Evolutionary conservation across 495 filamentous ascomycete genomes (phyloP).

Genomic region (Amniculicola lignicola): DNA sequence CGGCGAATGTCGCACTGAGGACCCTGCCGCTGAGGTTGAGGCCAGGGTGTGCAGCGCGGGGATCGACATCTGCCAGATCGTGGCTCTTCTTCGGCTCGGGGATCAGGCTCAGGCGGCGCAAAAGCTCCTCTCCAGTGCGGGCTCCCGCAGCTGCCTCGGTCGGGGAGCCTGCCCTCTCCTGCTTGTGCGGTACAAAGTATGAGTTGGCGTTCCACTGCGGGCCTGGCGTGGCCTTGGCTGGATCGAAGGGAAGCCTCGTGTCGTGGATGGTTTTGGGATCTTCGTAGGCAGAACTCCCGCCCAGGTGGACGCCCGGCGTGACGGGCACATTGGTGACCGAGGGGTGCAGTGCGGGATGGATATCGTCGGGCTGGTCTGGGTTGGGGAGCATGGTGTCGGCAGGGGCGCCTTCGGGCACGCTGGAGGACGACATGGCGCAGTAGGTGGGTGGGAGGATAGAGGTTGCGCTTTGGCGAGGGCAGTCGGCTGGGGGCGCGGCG

Average conservation of each 20-base stretch:
- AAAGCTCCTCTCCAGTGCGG: constrained; percentile 56
- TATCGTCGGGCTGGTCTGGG: constrained; percentile 1
- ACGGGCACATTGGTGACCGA: constrained; percentile 38
- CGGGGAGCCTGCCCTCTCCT: constrained; percentile 37
- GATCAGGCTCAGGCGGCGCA: constrained; percentile 61
- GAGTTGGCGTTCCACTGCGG: constrained; percentile 39
- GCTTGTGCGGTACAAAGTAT: constrained; percentile 26
- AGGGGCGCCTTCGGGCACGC: neutral
- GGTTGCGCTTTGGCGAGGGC: neutral
- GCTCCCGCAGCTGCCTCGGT: constrained; percentile 52
- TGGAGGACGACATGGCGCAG: neutral
- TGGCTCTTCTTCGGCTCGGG: constrained; percentile 43
- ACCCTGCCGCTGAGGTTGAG: constrained; percentile 74
- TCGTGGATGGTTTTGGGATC: constrained; percentile 31
- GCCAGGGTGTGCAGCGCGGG: constrained; percentile 60
- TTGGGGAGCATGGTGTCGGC: neutral
- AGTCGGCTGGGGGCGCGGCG: neutral
- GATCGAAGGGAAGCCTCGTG: constrained; percentile 17
- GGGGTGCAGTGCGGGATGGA: constrained; percentile 36
- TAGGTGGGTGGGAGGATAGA: neutral
- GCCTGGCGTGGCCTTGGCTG: constrained; percentile 11
- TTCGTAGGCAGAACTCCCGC: constrained; percentile 33
- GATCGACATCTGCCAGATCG: constrained; percentile 57
- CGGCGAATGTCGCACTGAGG: constrained; percentile 82
- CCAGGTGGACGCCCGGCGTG: constrained; percentile 37